Evolutionary conservation across 2,329 filamentous ascomycete genomes (phyloP), one percentile per base, ranked within the genome.

Genomic region (Scedosporium minutisporum): DNA sequence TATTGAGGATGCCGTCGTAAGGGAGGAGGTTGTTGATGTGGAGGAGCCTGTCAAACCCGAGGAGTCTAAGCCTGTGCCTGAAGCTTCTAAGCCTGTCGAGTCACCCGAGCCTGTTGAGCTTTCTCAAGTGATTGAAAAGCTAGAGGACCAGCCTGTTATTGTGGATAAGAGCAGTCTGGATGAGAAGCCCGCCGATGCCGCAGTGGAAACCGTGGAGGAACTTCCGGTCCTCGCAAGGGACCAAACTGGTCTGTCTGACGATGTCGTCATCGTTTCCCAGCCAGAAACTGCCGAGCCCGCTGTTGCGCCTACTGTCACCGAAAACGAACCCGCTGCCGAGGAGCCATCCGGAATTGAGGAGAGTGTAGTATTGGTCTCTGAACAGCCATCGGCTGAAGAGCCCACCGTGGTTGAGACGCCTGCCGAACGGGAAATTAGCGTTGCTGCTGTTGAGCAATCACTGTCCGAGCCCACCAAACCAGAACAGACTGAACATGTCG

Each of bases 1-100:
- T 27, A 18, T 53, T 23, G 62, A 64, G 42, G 58, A 44, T 53
- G 63, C 61, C 61, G 64, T 61, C 33, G 51, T 62, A 48, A 21
- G n/a, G 38, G 57, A 63, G 29, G 58, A 61, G 33, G 44, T 61
- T 64, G 27, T 60, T 61, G 51, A 14, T 38, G 33, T 23, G 51
- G 12, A 25, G 51, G 18, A 62, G 62, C 51, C 60, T 62, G 62
- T 57, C 29, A 51, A 65, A 42, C 21, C 48, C 18, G 25, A 55
- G 5, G 29, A 62, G 6, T 9, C 61, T 25, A 23, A 57, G 25
- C 55, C 55, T 57, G 23, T 33, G 23, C 6, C 53, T 29, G 53
- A 57, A 57, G 9, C 33, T 38, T 38, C 10, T 38, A 14, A 38
- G 33, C 33, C 33, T 38, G 33, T 38, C 12, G 33, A 38, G 10